Evolutionary conservation across 345 rosid species (phyloP).

Genomic region (Pugionium dolabratum): DNA sequence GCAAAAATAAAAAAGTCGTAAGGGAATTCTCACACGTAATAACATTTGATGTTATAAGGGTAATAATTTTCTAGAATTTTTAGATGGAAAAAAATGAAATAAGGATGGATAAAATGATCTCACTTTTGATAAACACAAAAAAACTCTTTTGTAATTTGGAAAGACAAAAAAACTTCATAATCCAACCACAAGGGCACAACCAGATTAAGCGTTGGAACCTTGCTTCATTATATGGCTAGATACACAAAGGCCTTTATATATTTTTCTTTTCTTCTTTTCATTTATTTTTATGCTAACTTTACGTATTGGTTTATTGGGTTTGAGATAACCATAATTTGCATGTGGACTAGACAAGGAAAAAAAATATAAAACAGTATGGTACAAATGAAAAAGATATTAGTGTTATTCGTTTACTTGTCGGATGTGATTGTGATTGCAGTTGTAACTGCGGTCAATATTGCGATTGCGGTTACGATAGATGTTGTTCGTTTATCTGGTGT

Average conservation of each 20-base stretch:
- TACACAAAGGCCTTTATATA: conserved; percentile 1
- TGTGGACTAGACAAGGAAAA: not conserved
- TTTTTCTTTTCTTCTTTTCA: not conserved
- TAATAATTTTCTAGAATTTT: not conserved
- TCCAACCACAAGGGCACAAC: conserved; percentile 9
- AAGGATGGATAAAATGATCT: conserved; percentile 2
- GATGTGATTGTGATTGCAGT: no score
- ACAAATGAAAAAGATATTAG: not conserved
- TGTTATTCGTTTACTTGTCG: no score
- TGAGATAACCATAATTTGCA: not conserved
- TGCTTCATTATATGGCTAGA: conserved; percentile 14
- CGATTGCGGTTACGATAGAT: no score
- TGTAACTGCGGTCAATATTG: no score
- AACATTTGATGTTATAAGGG: no score
- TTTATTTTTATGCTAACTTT: not conserved
- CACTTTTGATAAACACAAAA: not conserved
- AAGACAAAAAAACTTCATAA: not conserved
- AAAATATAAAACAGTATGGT: not conserved
- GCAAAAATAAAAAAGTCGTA: no score
- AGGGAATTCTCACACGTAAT: no score
- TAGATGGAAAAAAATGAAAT: not conserved
- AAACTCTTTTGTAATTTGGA: no score
- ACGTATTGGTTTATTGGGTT: not conserved
- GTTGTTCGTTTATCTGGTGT: no score
- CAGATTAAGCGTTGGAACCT: conserved; percentile 6